Conservation (phyloP, 129 eudicot genomes). For the Flaveria bidentis region DNA sequence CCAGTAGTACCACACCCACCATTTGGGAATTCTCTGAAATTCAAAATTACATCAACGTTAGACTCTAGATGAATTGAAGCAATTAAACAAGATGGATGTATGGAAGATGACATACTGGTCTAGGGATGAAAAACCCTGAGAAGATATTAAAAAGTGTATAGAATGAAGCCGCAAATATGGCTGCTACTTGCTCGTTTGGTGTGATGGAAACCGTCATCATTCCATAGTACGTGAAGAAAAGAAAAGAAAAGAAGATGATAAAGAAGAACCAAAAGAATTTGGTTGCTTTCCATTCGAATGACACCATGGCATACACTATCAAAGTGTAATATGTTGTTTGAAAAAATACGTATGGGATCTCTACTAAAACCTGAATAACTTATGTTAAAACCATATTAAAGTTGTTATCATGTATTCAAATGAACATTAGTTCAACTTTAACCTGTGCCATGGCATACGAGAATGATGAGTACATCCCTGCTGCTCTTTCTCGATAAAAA, state of each 20-base stretch:
- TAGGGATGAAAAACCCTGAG: conserved; percentile 69
- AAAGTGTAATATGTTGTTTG: conserved; percentile 50
- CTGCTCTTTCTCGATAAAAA: conserved; percentile 81
- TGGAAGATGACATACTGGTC: conserved; percentile 46
- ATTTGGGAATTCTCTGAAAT: conserved; percentile 58
- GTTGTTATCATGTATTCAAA: neutral
- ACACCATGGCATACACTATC: conserved; percentile 60
- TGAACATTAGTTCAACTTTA: neutral
- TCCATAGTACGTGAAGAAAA: conserved; percentile 71
- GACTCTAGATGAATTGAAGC: neutral
- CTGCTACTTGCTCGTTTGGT: conserved; percentile 62
- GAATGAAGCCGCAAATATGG: conserved; percentile 61
- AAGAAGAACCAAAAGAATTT: conserved; percentile 63
- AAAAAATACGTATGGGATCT: conserved; percentile 61
- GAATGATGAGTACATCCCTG: conserved; percentile 86
- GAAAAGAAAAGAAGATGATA: conserved; percentile 54
- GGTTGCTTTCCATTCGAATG: conserved; percentile 51
- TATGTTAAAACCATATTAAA: neutral
- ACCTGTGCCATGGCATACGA: conserved; percentile 98
- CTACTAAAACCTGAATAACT: conserved; percentile 50
- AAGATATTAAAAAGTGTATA: conserved; percentile 56
- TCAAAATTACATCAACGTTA: neutral
- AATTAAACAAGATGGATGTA: neutral
- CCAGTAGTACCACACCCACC: conserved; percentile 79
- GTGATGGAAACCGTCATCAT: conserved; percentile 74